phyloP scores from a whole-genome alignment of 1,284 basidiomycete genomes.

The Leccinum ponderosum region DNA sequence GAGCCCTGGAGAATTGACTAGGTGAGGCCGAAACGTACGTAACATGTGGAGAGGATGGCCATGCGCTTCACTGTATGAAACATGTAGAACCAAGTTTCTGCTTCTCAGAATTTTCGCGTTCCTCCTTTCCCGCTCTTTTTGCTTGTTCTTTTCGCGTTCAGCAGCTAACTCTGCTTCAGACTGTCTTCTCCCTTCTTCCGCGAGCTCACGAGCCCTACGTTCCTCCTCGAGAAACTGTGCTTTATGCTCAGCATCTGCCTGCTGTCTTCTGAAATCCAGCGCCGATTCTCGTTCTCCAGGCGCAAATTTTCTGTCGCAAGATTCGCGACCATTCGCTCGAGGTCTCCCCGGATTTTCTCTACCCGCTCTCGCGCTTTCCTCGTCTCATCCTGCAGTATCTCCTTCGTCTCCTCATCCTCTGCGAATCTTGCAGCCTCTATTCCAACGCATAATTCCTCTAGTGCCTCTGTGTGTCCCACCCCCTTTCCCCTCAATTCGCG shows the following conservation, averaged over 20 bases:
- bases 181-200: conserved; percentile 20
- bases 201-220: conserved; percentile 17
- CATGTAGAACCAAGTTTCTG: conserved; percentile 8
- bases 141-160: conserved; percentile 9
- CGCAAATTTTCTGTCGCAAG: conserved; percentile 33
- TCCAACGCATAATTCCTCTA: conserved; percentile 34
- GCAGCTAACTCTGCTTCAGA: conserved; percentile 20
- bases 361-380: conserved; percentile 30
- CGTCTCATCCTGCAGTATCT: conserved; percentile 36
- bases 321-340: conserved; percentile 31
- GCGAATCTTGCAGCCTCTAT: conserved; percentile 36
- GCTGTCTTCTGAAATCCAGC: conserved; percentile 19
- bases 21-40: too few species aligned
- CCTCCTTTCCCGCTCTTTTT: neutral
- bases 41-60: too few species aligned
- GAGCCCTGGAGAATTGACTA: too few species aligned
- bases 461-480: conserved; percentile 34
- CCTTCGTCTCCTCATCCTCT: conserved; percentile 37
- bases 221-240: conserved; percentile 19
- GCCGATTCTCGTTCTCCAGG: conserved; percentile 30
- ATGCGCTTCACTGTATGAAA: conserved; percentile 8
- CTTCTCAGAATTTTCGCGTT: neutral
- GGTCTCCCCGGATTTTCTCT: conserved; percentile 25
- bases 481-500: conserved; percentile 35
- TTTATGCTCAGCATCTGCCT: conserved; percentile 18